phyloP scores from a whole-genome alignment of 2,329 filamentous ascomycete species.

The Clarireedia paspali region DNA sequence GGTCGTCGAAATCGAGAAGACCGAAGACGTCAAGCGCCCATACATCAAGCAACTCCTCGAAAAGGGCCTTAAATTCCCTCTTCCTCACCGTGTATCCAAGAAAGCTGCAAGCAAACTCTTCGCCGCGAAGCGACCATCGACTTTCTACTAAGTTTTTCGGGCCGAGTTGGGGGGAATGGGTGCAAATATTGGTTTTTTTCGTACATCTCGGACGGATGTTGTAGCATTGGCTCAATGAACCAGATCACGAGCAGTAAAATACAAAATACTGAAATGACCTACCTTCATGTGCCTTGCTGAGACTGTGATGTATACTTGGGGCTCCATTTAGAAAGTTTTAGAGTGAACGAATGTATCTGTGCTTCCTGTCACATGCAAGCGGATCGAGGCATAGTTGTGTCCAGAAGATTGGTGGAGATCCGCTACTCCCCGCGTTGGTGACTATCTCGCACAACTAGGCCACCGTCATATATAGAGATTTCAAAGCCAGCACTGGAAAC shows the following conservation, averaged over 20 bases:
- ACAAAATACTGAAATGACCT: constrained; percentile 17
- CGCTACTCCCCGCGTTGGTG: no score
- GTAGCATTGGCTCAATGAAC: constrained; percentile 29
- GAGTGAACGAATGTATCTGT: no score
- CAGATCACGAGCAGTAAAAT: constrained; percentile 26
- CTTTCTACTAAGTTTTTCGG: constrained; percentile 65
- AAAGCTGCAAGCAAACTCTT: constrained; percentile 83
- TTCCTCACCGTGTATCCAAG: constrained; percentile 91
- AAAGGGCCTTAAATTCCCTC: constrained; percentile 96
- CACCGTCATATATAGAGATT: no score
- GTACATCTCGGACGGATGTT: constrained; percentile 30
- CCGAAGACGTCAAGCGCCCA: constrained; percentile 88
- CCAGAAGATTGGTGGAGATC: no score
- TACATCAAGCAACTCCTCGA: constrained; percentile 98
- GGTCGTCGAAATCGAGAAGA: constrained; percentile 95
- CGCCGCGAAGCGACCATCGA: constrained; percentile 85
- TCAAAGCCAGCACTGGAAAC: no score
- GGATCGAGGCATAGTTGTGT: no score
- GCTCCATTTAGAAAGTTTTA: no score
- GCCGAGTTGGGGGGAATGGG: constrained; percentile 20
- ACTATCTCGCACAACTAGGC: no score
- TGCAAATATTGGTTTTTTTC: constrained; percentile 24
- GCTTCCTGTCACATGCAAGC: no score
- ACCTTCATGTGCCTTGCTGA: neutral
- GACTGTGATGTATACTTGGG: no score